A percentile compares a stretch with the other conserved stretches of the same genome.
Conservation (phyloP, 768 basidiomycete species). For the Cystobasidium onofrii region DNA sequence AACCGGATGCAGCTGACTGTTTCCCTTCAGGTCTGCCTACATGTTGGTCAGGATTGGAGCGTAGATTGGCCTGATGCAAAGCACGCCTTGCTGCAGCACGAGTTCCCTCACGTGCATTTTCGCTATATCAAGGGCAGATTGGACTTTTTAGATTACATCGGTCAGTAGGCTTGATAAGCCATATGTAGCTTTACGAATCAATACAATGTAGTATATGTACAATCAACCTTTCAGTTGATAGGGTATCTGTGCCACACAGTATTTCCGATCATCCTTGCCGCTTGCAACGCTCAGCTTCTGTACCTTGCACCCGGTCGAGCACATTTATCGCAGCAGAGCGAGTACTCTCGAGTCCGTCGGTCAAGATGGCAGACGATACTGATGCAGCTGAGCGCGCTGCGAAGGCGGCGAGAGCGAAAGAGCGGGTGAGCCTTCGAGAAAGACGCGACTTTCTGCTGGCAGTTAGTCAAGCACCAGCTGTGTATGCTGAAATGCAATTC, state of each 20-base stretch:
- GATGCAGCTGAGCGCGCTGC: slow-evolving; percentile 9
- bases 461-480: background rate
- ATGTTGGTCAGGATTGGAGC: background rate
- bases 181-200: too few species aligned
- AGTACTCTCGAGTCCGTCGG: background rate
- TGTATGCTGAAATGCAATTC: too few species aligned
- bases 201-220: background rate
- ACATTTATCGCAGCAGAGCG: too few species aligned
- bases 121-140: background rate
- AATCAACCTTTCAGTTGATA: too few species aligned
- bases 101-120: background rate
- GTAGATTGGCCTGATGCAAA: slow-evolving; percentile 5
- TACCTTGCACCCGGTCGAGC: too few species aligned
- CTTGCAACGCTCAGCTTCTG: too few species aligned
- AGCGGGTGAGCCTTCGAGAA: background rate
- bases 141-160: background rate
- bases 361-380: slow-evolving; percentile 9
- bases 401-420: slow-evolving; percentile 15
- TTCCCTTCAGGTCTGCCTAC: background rate
- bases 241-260: too few species aligned
- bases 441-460: background rate
- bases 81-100: background rate
- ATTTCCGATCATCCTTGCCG: too few species aligned
- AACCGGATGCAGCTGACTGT: background rate
- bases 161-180: too few species aligned